Evolutionary conservation across 345 rosid genomes (phyloP).

Genomic region (Hibiscus mutabilis): DNA sequence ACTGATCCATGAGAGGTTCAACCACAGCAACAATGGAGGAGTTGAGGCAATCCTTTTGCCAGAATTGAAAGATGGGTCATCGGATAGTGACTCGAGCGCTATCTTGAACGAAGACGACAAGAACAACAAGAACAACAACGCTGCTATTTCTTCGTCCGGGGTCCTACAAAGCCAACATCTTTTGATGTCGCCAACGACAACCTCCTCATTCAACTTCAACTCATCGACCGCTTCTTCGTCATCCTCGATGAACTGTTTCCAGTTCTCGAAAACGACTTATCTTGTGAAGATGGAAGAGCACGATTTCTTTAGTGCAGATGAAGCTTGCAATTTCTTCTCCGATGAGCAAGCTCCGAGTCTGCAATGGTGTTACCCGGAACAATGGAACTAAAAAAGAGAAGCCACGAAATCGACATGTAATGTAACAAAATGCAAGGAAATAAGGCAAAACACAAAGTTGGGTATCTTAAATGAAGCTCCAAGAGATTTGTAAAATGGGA

Average conservation of each 20-base stretch:
- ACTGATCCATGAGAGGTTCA: constrained; percentile 37
- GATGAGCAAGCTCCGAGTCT: constrained; percentile 84
- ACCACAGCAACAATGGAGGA: neutral
- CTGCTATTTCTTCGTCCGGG: constrained; percentile 35
- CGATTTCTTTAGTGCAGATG: constrained; percentile 64
- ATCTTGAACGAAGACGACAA: constrained; percentile 63
- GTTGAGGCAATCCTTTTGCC: constrained; percentile 27
- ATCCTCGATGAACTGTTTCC: constrained; percentile 20
- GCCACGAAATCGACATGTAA: neutral
- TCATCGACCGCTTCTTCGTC: constrained; percentile 16
- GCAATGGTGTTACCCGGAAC: constrained; percentile 64
- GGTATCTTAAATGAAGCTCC: constrained; percentile 3
- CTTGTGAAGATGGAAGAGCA: constrained; percentile 84
- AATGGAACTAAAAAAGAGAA: constrained; percentile 36
- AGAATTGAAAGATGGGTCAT: constrained; percentile 63
- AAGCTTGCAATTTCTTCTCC: constrained; percentile 71
- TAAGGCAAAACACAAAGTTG: neutral
- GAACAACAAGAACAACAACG: constrained; percentile 26
- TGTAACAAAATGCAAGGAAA: neutral
- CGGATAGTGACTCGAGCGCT: constrained; percentile 87
- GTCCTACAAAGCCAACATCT: constrained; percentile 30
- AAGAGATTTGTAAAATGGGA: neutral
- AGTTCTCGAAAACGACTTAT: constrained; percentile 21
- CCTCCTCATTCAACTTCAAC: neutral
- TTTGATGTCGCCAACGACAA: constrained; percentile 21